Evolutionary conservation across 331 rosid genomes (phyloP).

Genomic region (Cydonia oblonga): DNA sequence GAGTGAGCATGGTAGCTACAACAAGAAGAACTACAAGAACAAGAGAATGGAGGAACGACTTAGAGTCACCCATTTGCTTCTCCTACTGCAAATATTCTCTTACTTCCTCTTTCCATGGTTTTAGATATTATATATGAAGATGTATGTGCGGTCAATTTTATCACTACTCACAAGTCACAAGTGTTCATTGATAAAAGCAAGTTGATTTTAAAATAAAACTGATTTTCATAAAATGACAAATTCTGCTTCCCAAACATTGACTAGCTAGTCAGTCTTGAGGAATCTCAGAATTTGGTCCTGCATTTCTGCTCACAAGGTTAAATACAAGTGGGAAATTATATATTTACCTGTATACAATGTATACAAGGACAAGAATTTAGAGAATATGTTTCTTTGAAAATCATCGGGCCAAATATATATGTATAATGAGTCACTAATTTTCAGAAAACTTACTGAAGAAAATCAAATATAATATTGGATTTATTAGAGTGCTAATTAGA

Average conservation of each 20-base stretch:
- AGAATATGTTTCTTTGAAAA: not conserved
- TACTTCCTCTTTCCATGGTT: not conserved
- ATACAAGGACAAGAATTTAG: not conserved
- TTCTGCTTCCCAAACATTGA: not conserved
- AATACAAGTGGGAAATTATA: not conserved
- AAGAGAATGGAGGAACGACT: not conserved
- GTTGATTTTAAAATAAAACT: not conserved
- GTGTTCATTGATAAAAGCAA: not conserved
- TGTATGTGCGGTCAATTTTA: not conserved
- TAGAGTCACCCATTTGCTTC: not conserved
- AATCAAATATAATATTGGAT: not conserved
- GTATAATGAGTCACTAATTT: not conserved
- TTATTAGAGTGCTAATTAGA: not conserved
- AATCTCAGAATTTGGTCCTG: not conserved
- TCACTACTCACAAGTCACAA: not conserved
- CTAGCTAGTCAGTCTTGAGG: not conserved
- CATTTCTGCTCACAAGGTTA: not conserved
- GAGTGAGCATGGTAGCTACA: not conserved
- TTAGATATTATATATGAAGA: not conserved
- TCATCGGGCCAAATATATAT: not conserved
- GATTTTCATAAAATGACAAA: not conserved
- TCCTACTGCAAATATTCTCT: not conserved
- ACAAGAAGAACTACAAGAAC: not conserved
- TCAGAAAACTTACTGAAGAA: not conserved
- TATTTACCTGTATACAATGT: not conserved